Percentiles rank a stretch among this genome's conserved stretches.
Evolutionary conservation across 495 filamentous ascomycete species (phyloP).

Genomic region (Xylaria castorea): DNA sequence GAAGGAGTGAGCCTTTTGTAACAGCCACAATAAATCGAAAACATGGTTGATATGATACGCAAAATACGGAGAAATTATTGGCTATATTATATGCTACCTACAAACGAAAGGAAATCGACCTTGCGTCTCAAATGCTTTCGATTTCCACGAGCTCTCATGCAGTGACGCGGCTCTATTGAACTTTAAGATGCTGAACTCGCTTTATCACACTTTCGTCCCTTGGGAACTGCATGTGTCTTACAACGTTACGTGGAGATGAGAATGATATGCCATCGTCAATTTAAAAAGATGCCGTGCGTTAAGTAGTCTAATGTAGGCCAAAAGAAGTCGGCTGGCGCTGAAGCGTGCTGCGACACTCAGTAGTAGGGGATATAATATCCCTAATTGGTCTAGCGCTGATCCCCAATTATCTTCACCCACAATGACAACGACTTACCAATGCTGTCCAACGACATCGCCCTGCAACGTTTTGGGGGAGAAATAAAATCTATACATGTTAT

Average conservation of each 20-base stretch:
- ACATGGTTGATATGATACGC: neutral
- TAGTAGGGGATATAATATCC: neutral
- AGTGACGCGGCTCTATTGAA: neutral
- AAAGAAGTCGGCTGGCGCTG: neutral
- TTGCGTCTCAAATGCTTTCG: neutral
- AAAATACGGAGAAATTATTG: neutral
- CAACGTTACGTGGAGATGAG: neutral
- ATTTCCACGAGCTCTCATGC: neutral
- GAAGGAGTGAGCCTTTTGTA: too few species aligned
- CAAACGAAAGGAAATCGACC: neutral
- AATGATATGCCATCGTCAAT: neutral
- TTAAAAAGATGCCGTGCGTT: neutral
- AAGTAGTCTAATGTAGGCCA: neutral
- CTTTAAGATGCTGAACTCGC: neutral
- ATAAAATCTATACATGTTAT: neutral
- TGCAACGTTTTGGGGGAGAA: neutral
- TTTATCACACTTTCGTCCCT: neutral
- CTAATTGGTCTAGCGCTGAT: constrained; percentile 16
- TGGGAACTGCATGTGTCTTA: neutral
- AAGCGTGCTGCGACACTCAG: neutral
- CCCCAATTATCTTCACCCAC: constrained; percentile 10
- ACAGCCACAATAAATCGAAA: too few species aligned
- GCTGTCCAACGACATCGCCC: constrained; percentile 2
- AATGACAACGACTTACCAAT: constrained; percentile 13
- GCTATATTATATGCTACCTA: too few species aligned